Percentiles rank a stretch among this genome's conserved stretches.
phyloP scores from a whole-genome alignment of 371 early-diverging fungal species.

The Rhizopus microsporus region DNA sequence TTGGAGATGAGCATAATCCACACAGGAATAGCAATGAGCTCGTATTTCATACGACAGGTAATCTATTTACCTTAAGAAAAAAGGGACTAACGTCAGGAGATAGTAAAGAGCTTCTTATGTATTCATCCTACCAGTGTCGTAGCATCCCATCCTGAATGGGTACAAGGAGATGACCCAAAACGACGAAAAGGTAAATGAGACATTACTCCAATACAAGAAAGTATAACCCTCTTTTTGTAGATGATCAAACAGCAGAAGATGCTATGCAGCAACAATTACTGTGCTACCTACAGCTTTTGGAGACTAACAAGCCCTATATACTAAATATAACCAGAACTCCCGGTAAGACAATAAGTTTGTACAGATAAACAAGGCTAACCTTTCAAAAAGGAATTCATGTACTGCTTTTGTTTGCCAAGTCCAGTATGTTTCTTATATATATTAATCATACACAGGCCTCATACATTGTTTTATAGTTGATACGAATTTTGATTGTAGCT shows the following conservation, averaged over 20 bases:
- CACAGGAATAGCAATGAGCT: conserved; percentile 58
- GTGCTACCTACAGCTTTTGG: conserved; percentile 64
- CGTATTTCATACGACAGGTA: conserved; percentile 53
- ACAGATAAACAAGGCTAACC: conserved; percentile 22
- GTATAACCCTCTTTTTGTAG: conserved; percentile 14
- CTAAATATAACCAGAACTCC: conserved; percentile 63
- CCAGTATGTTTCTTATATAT: conserved; percentile 32
- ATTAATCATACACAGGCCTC: not conserved
- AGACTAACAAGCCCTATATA: conserved; percentile 69
- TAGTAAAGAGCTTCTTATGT: conserved; percentile 53
- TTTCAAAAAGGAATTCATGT: conserved; percentile 41
- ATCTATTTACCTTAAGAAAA: not conserved
- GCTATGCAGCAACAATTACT: conserved; percentile 49
- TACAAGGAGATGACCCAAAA: conserved; percentile 48
- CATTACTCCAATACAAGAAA: not conserved
- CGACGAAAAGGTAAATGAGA: conserved; percentile 38
- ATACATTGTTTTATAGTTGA: conserved; percentile 41
- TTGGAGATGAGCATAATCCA: conserved; percentile 66
- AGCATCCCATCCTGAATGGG: conserved; percentile 58
- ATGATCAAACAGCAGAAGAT: conserved; percentile 45
- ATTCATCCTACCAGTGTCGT: conserved; percentile 69
- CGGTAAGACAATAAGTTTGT: conserved; percentile 27
- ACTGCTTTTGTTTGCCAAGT: conserved; percentile 40
- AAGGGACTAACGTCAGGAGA: not conserved
- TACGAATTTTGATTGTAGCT: conserved; percentile 54